Conservation (phyloP, 2,329 filamentous ascomycete genomes). For the Hansfordia pulvinata region DNA sequence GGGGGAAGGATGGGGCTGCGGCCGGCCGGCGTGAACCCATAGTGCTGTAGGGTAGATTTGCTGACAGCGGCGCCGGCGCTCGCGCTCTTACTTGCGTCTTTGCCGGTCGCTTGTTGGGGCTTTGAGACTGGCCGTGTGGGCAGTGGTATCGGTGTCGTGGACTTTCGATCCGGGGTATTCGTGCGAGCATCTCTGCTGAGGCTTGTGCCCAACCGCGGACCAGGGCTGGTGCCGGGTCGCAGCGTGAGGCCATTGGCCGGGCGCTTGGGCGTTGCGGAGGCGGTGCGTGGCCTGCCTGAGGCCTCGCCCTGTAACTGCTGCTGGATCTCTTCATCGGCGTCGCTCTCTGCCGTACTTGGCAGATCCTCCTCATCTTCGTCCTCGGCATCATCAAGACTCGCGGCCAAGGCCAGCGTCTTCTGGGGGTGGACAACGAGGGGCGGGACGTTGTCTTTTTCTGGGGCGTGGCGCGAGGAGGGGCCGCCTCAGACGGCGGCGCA, state of each 20-base stretch:
- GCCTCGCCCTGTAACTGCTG: constrained; percentile 12
- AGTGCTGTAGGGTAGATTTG: constrained; percentile 2
- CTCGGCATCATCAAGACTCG: constrained; percentile 6
- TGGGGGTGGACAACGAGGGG: constrained; percentile 9
- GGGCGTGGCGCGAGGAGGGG: neutral
- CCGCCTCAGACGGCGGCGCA: constrained; percentile 9
- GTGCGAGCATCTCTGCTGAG: no score
- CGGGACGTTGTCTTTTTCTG: constrained; percentile 1
- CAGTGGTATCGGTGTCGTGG: neutral
- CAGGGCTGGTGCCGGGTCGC: neutral
- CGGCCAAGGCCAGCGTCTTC: constrained; percentile 9
- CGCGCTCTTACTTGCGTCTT: no score
- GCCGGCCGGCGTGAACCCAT: constrained; percentile 14
- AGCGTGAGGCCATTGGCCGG: neutral
- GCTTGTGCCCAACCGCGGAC: neutral
- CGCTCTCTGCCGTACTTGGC: constrained; percentile 5
- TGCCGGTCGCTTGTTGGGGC: no score
- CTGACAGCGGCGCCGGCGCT: neutral
- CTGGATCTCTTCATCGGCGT: constrained; percentile 13
- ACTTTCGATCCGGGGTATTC: neutral
- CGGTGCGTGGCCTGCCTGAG: neutral
- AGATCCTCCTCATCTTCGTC: constrained; percentile 7
- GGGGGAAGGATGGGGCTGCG: constrained; percentile 7
- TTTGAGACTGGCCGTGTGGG: neutral
- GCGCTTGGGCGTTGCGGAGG: neutral